Evolutionary conservation across 768 basidiomycete species (phyloP).

Genomic region (Termitomyces sp.): DNA sequence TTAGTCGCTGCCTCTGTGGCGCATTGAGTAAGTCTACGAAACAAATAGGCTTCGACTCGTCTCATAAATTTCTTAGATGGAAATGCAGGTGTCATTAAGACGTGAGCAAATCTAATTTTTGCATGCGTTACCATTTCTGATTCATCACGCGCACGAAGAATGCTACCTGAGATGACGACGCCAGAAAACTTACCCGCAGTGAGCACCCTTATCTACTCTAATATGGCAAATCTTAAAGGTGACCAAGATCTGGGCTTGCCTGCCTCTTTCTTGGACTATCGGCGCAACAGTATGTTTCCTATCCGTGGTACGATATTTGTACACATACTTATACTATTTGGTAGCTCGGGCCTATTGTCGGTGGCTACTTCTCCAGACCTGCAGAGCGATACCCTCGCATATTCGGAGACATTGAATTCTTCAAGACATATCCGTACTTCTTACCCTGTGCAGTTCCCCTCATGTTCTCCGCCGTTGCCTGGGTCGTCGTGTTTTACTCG

Average conservation of each 20-base stretch:
- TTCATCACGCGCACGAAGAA: background rate
- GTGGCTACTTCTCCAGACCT: slow-evolving; percentile 44
- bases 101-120: slow-evolving; percentile 15
- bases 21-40: slow-evolving; percentile 38
- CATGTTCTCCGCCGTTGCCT: slow-evolving; percentile 44
- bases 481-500: slow-evolving; percentile 38
- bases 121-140: background rate
- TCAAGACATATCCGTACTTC: slow-evolving; percentile 49
- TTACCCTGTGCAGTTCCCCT: slow-evolving; percentile 51
- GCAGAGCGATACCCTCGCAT: slow-evolving; percentile 38
- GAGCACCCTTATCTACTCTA: background rate
- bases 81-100: slow-evolving; percentile 67
- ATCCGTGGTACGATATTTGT: too few relatives aligned
- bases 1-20: background rate
- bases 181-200: background rate
- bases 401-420: slow-evolving; percentile 37
- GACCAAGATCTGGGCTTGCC: background rate
- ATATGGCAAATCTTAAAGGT: too few relatives aligned
- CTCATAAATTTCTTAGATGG: slow-evolving; percentile 30
- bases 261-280: background rate
- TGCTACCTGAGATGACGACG: background rate
- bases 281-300: background rate
- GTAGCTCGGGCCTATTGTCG: slow-evolving; percentile 39
- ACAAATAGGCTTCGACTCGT: background rate
- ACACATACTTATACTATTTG: background rate